These are phyloP conservation scores for Coemansia sp. DNA, from an alignment of 192 early-diverging fungal species.

Conservation along the genomic window DNA sequence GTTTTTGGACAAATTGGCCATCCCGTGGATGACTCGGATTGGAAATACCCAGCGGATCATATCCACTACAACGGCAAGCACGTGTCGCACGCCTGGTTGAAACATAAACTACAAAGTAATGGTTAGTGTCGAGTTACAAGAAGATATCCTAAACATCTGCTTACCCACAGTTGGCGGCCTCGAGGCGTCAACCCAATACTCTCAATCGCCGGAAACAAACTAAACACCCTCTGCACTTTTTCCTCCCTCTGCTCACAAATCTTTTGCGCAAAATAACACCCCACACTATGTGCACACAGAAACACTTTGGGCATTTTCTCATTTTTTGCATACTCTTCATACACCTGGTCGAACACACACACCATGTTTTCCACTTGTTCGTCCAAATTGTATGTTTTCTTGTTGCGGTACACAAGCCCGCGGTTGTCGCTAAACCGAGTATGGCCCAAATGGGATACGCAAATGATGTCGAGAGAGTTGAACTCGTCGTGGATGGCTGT, in stretches of 20 bases:
- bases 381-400: conserved; percentile 21
- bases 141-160: too few species aligned
- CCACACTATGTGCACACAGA: conserved; percentile 34
- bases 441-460: conserved; percentile 54
- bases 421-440: conserved; percentile 40
- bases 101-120: conserved; percentile 12
- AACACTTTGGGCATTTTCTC: conserved; percentile 21
- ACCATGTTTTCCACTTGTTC: conserved; percentile 39
- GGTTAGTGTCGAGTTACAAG: too few species aligned
- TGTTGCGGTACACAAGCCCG: conserved; percentile 21
- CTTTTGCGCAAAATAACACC: conserved; percentile 43
- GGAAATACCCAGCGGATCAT: conserved; percentile 43
- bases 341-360: conserved; percentile 41
- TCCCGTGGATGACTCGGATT: conserved; percentile 7
- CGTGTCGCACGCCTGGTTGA: conserved; percentile 27
- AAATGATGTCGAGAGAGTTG: conserved; percentile 62
- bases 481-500: conserved; percentile 56
- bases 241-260: conserved; percentile 64
- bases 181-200: conserved; percentile 75
- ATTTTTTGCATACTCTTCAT: conserved; percentile 9
- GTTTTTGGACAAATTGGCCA: conserved; percentile 21
- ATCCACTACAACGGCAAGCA: conserved; percentile 35
- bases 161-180: conserved; percentile 58
- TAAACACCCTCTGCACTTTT: conserved; percentile 64
- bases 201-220: conserved; percentile 80